A percentile compares a stretch with the other conserved stretches of the same genome.
Evolutionary conservation across 306 rosid genomes (phyloP).

Genomic region (Dryas octopetala): DNA sequence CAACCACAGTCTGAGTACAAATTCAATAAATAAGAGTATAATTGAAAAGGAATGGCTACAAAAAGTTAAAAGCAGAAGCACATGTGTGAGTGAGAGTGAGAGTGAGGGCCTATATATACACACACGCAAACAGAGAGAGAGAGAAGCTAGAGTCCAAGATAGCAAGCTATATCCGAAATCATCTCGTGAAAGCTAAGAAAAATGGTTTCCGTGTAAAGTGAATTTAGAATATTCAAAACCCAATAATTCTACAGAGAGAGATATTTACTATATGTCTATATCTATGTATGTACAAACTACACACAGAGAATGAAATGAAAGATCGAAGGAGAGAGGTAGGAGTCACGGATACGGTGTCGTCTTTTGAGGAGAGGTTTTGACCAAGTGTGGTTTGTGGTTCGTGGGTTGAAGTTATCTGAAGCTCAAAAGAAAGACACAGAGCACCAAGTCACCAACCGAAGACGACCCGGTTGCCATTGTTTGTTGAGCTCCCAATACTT

Average conservation of each 20-base stretch:
- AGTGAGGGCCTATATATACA: constrained; percentile 19
- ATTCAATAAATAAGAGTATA: background rate
- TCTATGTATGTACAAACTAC: background rate
- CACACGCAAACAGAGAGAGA: constrained; percentile 2
- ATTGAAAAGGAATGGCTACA: constrained; percentile 17
- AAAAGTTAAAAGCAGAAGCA: constrained; percentile 13
- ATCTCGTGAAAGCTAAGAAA: constrained; percentile 56
- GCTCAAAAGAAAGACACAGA: background rate
- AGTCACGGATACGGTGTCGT: constrained; percentile 40
- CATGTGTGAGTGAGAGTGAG: constrained; percentile 27
- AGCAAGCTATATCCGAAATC: background rate
- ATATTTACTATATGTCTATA: background rate
- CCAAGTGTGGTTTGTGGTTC: background rate
- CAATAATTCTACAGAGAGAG: background rate
- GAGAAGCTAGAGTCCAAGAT: constrained; percentile 10
- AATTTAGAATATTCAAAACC: background rate
- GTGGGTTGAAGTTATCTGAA: background rate
- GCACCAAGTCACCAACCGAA: background rate
- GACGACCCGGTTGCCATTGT: background rate
- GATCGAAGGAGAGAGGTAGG: background rate
- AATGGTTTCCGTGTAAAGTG: constrained; percentile 20
- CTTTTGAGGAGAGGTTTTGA: constrained; percentile 23
- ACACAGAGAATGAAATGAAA: background rate
- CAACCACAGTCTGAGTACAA: background rate
- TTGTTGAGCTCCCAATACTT: background rate